Evolutionary conservation across 2,329 filamentous ascomycete genomes (phyloP), one percentile per base, ranked within the genome.

Genomic region (Gnomoniopsis sp.): DNA sequence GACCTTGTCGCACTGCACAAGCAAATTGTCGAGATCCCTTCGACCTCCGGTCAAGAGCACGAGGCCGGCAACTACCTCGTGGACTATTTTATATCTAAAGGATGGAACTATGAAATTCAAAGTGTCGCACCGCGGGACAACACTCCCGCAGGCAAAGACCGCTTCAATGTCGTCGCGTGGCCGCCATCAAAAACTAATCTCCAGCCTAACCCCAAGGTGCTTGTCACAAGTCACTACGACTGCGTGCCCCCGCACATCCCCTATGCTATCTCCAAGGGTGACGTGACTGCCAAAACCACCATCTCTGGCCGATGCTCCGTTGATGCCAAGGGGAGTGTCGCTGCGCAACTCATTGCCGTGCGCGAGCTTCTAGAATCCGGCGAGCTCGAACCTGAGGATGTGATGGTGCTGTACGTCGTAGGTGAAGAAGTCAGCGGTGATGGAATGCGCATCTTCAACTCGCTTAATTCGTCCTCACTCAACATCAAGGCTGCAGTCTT

Each of bases 171-270:
- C 51, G 77, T 93, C 44, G 92, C 92, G 2, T 91, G 79, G 79
- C 77, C 74, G 0, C 72, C 83, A 61, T 73, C 77, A n/a, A 65
- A 65, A 19, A 23, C 52, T 2, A 74, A 74, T 23, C 70, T 73
- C 49, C 72, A 74, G 17, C 82, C 86, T 1, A 80, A 79, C 36
- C 77, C 61, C 6, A 62, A 62, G 44, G 36, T 90, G 12, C 76
- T 91, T n/a, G 73, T 93, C 1, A 87, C 87, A 1, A 92, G 88
- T 58, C 92, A 96, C 71, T 93, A 96, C 66, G 93, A 97, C 67
- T 83, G 83, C 2, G 88, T 90, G 0, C 88, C 89, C 0, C 89
- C 89, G 0, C 85, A 84, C 70, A 88, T 90, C 60, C 87, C 87
- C 0, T 91, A 91, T 71, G 77, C 78, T 46, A 80, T 86, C 11